Base-by-base conservation (phyloP, 164 flowering plant genomes). In the Umbilicus rupestris region DNA sequence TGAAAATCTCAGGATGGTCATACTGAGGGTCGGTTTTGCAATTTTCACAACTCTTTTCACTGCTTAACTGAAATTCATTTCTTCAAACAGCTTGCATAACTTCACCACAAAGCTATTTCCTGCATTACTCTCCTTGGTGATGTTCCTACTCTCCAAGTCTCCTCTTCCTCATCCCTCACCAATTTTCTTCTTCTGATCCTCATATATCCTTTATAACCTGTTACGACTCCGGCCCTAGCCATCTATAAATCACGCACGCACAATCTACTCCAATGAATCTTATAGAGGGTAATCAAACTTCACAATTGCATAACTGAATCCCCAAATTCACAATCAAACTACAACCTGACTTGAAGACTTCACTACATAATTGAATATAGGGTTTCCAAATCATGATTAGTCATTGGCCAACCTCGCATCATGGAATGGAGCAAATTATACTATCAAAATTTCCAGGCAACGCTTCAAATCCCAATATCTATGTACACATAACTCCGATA, bases 1-100 rank as follows among this genome's bases (percentile, higher is more conserved):
- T 17, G 45, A 29, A 85, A 29, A 78, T 69, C 3, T 5, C 45
- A n/a, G 85, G 84, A 60, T 84, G 75, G 7, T 87, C 86, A 91
- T 87, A 86, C 67, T 81, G 75, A 63, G 87, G 81, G 47, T 65
- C 70, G 1, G 70, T 71, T 63, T 84, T 55, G 76, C 83, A n/a
- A 69, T 69, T 39, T 70, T 62, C 11, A 72, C 81, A 12, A 87
- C 79, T 63, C 78, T 63, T 68, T 66, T 75, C 0, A 78, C 88
- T 16, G 83, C 66, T n/a, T 76, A 80, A 5, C 47, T 30, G 15
- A 68, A 70, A 33, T 45, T 12, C 1, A 20, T 26, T 26, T 52
- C 17, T 46, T 16, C 58, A 24, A 52, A 52, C 30, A 52, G 30
- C 29, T 22, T 24, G 28, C 16, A 29, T 10, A 52, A 2, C 58